Conservation (phyloP, 2,329 filamentous ascomycete species). For the Alternaria gansuensis region DNA sequence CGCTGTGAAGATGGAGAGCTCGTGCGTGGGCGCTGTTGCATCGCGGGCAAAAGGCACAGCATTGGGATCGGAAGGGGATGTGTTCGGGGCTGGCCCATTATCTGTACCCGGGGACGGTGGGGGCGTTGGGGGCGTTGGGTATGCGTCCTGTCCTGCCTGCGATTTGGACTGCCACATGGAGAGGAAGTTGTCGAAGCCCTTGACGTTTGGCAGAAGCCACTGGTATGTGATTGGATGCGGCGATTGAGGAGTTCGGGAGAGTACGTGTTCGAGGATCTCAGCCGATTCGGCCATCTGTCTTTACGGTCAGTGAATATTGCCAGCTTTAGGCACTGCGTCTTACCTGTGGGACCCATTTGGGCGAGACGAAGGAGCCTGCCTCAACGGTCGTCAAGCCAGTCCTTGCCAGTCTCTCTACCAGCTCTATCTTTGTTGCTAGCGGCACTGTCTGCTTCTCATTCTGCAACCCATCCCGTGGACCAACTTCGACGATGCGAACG, state of each 20-base stretch:
- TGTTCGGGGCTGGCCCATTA: conserved; percentile 53
- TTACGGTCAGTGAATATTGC: conserved; percentile 52
- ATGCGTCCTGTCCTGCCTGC: conserved; percentile 55
- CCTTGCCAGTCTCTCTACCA: conserved; percentile 73
- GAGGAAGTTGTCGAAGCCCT: conserved; percentile 72
- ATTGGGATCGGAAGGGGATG: conserved; percentile 56
- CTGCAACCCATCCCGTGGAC: conserved; percentile 85
- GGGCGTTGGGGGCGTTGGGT: conserved; percentile 59
- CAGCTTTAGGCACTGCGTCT: neutral
- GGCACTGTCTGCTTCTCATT: conserved; percentile 80
- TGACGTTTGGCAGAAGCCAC: conserved; percentile 80
- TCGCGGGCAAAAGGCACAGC: conserved; percentile 51
- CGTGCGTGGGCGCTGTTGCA: conserved; percentile 47
- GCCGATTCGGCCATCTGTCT: conserved; percentile 79
- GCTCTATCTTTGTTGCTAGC: conserved; percentile 75
- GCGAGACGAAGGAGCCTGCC: conserved; percentile 81
- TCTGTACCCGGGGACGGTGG: conserved; percentile 51
- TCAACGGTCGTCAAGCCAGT: conserved; percentile 79
- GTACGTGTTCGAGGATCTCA: conserved; percentile 74
- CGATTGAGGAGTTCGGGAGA: conserved; percentile 66
- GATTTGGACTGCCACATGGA: conserved; percentile 60
- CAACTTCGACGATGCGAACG: conserved; percentile 78
- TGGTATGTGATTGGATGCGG: conserved; percentile 72
- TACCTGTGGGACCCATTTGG: conserved; percentile 86
- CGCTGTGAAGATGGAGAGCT: conserved; percentile 82